A percentile compares a stretch with the other conserved stretches of the same genome.
phyloP scores from a whole-genome alignment of 805 yeast species.

The Naumovozyma castellii region DNA sequence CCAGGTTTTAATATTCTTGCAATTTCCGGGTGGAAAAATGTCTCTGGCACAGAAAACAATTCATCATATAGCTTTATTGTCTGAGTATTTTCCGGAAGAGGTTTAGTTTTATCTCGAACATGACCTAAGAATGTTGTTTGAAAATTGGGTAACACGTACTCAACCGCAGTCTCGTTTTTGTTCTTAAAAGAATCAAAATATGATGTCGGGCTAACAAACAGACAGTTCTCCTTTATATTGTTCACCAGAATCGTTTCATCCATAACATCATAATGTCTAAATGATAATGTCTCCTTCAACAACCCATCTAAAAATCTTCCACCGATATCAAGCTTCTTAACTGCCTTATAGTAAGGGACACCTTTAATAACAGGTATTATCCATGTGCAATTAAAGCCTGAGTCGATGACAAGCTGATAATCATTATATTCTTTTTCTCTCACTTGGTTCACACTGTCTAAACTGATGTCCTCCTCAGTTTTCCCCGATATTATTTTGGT shows the following conservation, averaged over 20 bases:
- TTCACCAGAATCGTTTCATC: slow-evolving; percentile 83
- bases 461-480: slow-evolving; percentile 7
- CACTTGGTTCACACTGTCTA: not conserved
- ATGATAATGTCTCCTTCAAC: slow-evolving; percentile 75
- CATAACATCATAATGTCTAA: slow-evolving; percentile 84
- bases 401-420: slow-evolving; percentile 73
- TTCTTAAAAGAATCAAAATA: slow-evolving; percentile 25
- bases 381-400: slow-evolving; percentile 84
- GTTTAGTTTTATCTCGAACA: slow-evolving; percentile 33
- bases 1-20: slow-evolving; percentile 75
- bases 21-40: slow-evolving; percentile 76
- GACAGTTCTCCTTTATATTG: slow-evolving; percentile 64
- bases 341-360: slow-evolving; percentile 64
- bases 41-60: slow-evolving; percentile 79
- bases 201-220: slow-evolving; percentile 41
- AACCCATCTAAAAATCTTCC: slow-evolving; percentile 80
- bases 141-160: slow-evolving; percentile 81
- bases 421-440: slow-evolving; percentile 34
- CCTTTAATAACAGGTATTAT: slow-evolving; percentile 78
- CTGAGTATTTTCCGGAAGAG: slow-evolving; percentile 47
- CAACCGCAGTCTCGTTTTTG: slow-evolving; percentile 35
- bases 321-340: slow-evolving; percentile 72
- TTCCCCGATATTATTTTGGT: slow-evolving; percentile 16
- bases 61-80: slow-evolving; percentile 68
- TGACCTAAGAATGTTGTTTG: slow-evolving; percentile 73